phyloP scores from a whole-genome alignment of 2,329 filamentous ascomycete genomes.

The Talaromyces sp. region DNA sequence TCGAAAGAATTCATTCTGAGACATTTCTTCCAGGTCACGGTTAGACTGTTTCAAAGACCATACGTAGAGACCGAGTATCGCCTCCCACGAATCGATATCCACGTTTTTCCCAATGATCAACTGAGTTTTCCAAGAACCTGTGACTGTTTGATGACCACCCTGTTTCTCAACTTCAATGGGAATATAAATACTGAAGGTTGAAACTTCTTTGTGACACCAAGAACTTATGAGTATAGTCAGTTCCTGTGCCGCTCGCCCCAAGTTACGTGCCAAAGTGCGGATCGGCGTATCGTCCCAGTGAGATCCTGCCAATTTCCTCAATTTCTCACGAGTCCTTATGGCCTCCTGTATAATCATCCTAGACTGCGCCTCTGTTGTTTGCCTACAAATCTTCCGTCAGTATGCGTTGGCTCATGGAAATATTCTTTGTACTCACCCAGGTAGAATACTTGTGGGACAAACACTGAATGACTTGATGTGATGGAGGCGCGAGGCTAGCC shows the following conservation, averaged over 20 bases:
- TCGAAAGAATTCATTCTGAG: neutral
- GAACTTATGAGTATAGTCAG: neutral
- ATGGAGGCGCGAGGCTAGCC: conserved; percentile 29
- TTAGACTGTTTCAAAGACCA: conserved; percentile 1
- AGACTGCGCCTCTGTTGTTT: neutral
- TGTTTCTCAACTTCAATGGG: neutral
- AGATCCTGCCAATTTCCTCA: conserved; percentile 1
- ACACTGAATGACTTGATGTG: conserved; percentile 25
- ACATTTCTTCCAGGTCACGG: neutral
- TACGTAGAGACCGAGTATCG: neutral
- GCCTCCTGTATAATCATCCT: neutral
- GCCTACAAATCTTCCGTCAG: neutral
- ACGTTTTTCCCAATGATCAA: neutral
- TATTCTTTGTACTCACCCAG: neutral
- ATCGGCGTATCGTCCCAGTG: conserved; percentile 8
- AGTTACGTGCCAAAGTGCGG: neutral
- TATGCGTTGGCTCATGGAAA: neutral
- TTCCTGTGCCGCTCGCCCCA: conserved; percentile 3
- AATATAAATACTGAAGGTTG: conserved; percentile 5
- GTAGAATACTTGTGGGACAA: neutral
- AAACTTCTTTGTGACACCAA: neutral
- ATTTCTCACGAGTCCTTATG: neutral
- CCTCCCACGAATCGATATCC: neutral
- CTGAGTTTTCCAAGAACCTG: neutral
- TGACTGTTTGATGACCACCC: neutral